Evolutionary conservation across 495 filamentous ascomycete genomes (phyloP).

Genomic region (Xylaria scruposa): DNA sequence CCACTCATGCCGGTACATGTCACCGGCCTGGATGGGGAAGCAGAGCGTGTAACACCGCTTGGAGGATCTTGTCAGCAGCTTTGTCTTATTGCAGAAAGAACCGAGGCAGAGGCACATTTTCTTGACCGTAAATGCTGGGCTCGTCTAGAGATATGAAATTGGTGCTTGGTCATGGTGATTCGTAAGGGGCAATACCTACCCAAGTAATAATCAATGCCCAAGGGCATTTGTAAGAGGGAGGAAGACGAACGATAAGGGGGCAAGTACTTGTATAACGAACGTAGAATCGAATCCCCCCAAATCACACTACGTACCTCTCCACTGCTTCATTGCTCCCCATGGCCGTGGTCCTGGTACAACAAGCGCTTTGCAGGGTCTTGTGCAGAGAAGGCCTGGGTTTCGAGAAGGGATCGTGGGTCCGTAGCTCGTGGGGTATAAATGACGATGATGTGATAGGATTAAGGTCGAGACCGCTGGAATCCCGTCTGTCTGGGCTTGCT

Average conservation of each 20-base stretch:
- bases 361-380: constrained; percentile 14
- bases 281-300: neutral
- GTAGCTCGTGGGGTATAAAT: constrained; percentile 15
- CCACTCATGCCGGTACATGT: neutral
- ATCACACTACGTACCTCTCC: neutral
- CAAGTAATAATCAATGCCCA: neutral
- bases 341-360: constrained; percentile 22
- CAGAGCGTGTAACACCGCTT: neutral
- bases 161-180: neutral
- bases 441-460: constrained; percentile 3
- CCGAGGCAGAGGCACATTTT: neutral
- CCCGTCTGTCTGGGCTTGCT: neutral
- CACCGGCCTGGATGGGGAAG: constrained; percentile 2
- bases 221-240: neutral
- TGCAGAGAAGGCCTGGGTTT: neutral
- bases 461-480: neutral
- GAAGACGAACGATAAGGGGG: neutral
- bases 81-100: neutral
- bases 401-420: constrained; percentile 8
- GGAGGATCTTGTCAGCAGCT: constrained; percentile 1
- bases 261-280: neutral
- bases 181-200: neutral
- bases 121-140: constrained; percentile 1
- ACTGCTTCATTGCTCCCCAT: constrained; percentile 4
- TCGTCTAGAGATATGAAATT: neutral